Evolutionary conservation across 2,329 filamentous ascomycete genomes (phyloP), one percentile per base, ranked within the genome.

Genomic region (Fusarium coffeatum): DNA sequence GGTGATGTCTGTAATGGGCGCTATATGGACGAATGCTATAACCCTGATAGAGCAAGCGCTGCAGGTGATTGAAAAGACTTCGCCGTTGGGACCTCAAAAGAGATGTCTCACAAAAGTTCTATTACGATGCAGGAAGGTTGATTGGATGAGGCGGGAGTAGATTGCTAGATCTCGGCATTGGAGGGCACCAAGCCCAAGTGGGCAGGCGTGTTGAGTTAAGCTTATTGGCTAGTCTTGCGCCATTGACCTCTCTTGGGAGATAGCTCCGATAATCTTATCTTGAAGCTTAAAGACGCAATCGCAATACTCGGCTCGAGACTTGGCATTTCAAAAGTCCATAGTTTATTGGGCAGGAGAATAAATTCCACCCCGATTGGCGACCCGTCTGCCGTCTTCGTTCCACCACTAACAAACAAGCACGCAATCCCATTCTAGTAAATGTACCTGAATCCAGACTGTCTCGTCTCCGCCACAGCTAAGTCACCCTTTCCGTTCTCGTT

Each of bases 231-330:
- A 57, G 37, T 8, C 11, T 23, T 28, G 23, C 34, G 8, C 7
- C 22, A 6, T 20, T 18, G 30, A 13, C 45, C 55, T 49, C 5
- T 16, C 9, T 46, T 47, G 10, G 40, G 55, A 10, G 8, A 50
- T 20, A 50, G 13, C 16, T 3, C 64, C 64, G 64, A 62, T 55
- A 49, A 62, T 63, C 64, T 58, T 67, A 67, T 67, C 63, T 40
- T 25, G n/a, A 46, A 67, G 63, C 15, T 58, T 63, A 67, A 63
- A 61, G 40, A 12, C 48, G 61, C 47, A 30, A 30, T 30, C 48
- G 61, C 47, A 30, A 30, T 30, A 30, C 28, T 30, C 28, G 28
- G 28, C 28, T 30, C 28, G 28, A 6, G 28, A 30, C 28, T 66
- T 66, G 63, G 40, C 43, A 37, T 48, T 42, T 3, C 22, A 56